These are phyloP conservation scores for Prunus mume DNA, from an alignment of 306 rosid species.

Conservation along the genomic window DNA sequence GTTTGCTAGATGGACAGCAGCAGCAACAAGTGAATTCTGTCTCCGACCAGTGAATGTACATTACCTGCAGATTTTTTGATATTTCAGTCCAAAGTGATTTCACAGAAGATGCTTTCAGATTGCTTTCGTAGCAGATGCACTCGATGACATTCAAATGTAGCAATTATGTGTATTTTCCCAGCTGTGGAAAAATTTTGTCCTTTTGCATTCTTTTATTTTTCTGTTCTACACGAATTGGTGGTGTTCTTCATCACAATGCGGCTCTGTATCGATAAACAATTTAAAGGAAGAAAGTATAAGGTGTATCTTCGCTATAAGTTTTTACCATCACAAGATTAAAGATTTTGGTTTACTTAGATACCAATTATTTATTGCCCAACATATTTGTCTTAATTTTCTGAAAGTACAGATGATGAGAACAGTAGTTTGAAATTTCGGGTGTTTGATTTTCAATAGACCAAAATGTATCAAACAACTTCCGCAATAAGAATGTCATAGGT, in stretches of 20 bases:
- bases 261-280: constrained; percentile 8
- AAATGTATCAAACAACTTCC: not conserved
- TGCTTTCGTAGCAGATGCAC: constrained; percentile 14
- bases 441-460: not conserved
- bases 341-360: not conserved
- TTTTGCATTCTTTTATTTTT: not conserved
- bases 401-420: not conserved
- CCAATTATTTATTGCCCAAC: not conserved
- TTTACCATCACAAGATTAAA: not conserved
- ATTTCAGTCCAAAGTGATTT: constrained; percentile 12
- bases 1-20: constrained; percentile 52
- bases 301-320: constrained; percentile 10
- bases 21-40: constrained; percentile 40
- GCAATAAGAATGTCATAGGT: not conserved
- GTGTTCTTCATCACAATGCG: constrained; percentile 7
- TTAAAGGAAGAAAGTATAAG: constrained; percentile 8
- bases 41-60: constrained; percentile 45
- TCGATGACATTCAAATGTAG: not conserved
- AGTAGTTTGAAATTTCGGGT: not conserved
- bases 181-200: constrained; percentile 11
- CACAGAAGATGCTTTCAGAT: constrained; percentile 11
- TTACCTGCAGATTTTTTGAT: constrained; percentile 17
- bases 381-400: not conserved
- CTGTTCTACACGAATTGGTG: constrained; percentile 9
- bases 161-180: not conserved